Evolutionary conservation across 257 asterid species (phyloP), one percentile per base, ranked within the genome.

Genomic region (Linaria vulgaris): DNA sequence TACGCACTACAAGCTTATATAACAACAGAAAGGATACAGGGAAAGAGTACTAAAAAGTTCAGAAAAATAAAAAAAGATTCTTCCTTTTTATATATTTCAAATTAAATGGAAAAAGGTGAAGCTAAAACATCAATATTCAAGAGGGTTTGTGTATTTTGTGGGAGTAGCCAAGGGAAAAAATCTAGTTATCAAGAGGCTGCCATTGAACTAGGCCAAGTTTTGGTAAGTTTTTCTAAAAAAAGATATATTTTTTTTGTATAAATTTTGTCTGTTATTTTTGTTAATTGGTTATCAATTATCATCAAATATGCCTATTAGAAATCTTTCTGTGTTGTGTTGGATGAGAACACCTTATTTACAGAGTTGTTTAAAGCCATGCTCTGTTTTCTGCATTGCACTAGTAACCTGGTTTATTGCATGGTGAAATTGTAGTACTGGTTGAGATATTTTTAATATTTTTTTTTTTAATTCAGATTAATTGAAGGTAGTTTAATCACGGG

Each of bases 101-200:
- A 2, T 27, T 27, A 2, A 27, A 2, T 27, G 3, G 34, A 30
- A 44, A 25, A 66, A 10, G 66, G 66, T 56, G 88, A 76, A 50
- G 74, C 51, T 7, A 73, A 66, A 44, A 66, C 53, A 51, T 91
- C 98, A 22, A 88, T 66, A 69, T 91, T 91, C 83, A 81, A 82
- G 84, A 85, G 81, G 83, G 73, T 91, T 67, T 91, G 97, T 78
- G 97, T 90, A 69, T 90, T 90, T 63, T 90, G 97, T 76, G 97
- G 97, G 46, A 87, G 95, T 52, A 91, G 97, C 77, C 97, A 83
- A 66, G 97, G 97, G 52, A 91, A 84, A 74, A 91, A 85, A 59
- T 34, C 76, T 56, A 85, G 83, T 78, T 91, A 91, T 43, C 96
- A 85, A 70, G 96, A 91, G 67, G 88, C 97, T 44, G 96, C 97